Percentiles rank a stretch among this genome's conserved stretches.
Evolutionary conservation across 2,329 filamentous ascomycete genomes (phyloP).

Genomic region (Pseudopithomyces maydicus): DNA sequence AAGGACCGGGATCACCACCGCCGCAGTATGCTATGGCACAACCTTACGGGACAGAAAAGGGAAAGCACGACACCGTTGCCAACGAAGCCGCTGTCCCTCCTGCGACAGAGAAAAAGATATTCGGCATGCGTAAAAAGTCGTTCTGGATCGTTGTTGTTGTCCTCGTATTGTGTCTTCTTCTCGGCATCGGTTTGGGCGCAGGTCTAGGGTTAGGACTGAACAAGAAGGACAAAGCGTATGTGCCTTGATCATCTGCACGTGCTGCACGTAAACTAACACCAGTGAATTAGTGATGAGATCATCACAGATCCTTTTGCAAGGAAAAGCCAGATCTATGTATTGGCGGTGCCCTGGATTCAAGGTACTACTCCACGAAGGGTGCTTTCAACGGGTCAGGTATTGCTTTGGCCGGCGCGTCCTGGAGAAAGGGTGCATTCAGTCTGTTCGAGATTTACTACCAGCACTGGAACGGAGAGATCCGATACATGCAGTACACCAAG

Average conservation of each 20-base stretch:
- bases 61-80: background rate
- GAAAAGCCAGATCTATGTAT: slow-evolving; percentile 39
- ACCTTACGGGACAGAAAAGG: slow-evolving; percentile 3
- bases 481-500: slow-evolving; percentile 45
- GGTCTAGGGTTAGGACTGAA: slow-evolving; percentile 40
- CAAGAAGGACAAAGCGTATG: slow-evolving; percentile 27
- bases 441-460: slow-evolving; percentile 53
- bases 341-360: slow-evolving; percentile 46
- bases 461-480: slow-evolving; percentile 49
- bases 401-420: slow-evolving; percentile 51
- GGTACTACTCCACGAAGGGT: slow-evolving; percentile 47
- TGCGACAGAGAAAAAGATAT: slow-evolving; percentile 20
- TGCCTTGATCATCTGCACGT: background rate
- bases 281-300: slow-evolving; percentile 7
- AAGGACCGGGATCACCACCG: slow-evolving; percentile 8
- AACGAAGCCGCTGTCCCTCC: background rate
- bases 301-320: slow-evolving; percentile 29
- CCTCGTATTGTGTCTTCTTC: slow-evolving; percentile 34
- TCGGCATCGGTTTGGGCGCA: slow-evolving; percentile 45
- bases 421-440: slow-evolving; percentile 43
- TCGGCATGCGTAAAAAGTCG: slow-evolving; percentile 29
- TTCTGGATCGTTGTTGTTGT: slow-evolving; percentile 29
- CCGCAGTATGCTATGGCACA: background rate
- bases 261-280: background rate
- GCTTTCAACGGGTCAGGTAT: slow-evolving; percentile 56